Percentiles rank a stretch among this genome's conserved stretches.
Evolutionary conservation across 108 stramenopile genomes (phyloP).

Genomic region (Schizochytrium sp.): DNA sequence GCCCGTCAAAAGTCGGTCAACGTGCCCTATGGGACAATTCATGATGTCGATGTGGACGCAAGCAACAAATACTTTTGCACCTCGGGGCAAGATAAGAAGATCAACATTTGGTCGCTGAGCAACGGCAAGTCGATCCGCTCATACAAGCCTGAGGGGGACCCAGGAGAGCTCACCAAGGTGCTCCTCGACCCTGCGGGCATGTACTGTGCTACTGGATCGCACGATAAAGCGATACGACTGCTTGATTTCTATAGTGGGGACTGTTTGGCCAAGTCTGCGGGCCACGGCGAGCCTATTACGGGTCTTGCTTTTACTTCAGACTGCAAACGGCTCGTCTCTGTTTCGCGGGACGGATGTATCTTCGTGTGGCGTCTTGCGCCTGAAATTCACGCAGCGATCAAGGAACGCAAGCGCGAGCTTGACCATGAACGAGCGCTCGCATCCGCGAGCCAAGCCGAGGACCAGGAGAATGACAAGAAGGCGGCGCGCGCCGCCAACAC

Average conservation of each 20-base stretch:
- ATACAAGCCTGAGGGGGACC: neutral
- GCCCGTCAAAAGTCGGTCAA: neutral
- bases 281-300: constrained; percentile 22
- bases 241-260: constrained; percentile 27
- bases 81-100: constrained; percentile 16
- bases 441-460: neutral
- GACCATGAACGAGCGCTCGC: neutral
- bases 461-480: neutral
- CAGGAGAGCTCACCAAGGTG: neutral
- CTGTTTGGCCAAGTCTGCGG: constrained; percentile 21
- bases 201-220: constrained; percentile 16
- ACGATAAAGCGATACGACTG: constrained; percentile 26
- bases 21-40: constrained; percentile 5
- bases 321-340: constrained; percentile 24
- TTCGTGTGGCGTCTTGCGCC: constrained; percentile 33
- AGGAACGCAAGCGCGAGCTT: constrained; percentile 18
- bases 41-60: constrained; percentile 24
- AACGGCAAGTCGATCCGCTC: neutral
- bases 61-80: constrained; percentile 26
- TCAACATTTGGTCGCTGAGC: constrained; percentile 18
- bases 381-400: neutral
- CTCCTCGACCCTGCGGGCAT: constrained; percentile 30
- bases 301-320: constrained; percentile 21
- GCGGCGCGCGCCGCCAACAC: neutral
- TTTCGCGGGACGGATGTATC: constrained; percentile 21